These are phyloP conservation scores for Lagerstroemia speciosa DNA, from an alignment of 345 rosid genomes.

Conservation along the genomic window DNA sequence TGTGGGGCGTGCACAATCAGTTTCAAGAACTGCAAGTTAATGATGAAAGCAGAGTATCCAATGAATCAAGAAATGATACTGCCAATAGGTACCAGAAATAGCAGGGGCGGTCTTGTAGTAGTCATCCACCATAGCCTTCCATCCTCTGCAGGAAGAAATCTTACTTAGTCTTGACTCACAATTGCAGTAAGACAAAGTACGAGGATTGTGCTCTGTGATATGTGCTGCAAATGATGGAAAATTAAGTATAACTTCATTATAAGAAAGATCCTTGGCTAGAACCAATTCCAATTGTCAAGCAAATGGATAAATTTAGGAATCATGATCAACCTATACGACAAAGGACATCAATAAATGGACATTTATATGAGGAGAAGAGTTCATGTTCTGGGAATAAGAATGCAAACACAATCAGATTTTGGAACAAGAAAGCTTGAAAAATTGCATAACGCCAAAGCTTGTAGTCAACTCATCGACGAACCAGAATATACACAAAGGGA, in stretches of 20 bases:
- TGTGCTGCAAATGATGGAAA: neutral
- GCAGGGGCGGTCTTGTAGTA: slow-evolving; percentile 63
- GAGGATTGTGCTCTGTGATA: neutral
- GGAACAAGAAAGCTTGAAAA: too few species aligned
- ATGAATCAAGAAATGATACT: slow-evolving; percentile 9
- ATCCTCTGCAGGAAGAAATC: slow-evolving; percentile 35
- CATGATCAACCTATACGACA: neutral
- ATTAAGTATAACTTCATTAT: neutral
- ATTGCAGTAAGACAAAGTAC: neutral
- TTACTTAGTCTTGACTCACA: neutral
- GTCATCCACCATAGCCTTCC: slow-evolving; percentile 88
- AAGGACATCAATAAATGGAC: neutral
- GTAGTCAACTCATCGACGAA: neutral
- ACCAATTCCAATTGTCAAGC: too few species aligned
- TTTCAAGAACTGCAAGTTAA: slow-evolving; percentile 3
- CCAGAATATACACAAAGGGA: neutral
- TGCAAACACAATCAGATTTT: too few species aligned
- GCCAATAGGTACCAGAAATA: slow-evolving; percentile 34
- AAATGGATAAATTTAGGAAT: neutral
- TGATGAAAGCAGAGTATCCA: neutral
- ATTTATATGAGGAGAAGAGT: neutral
- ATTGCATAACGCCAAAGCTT: neutral
- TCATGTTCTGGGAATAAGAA: neutral
- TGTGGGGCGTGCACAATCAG: slow-evolving; percentile 12
- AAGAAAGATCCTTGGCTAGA: neutral